Evolutionary conservation across 2,329 filamentous ascomycete genomes (phyloP).

Genomic region (Knufia fluminis): DNA sequence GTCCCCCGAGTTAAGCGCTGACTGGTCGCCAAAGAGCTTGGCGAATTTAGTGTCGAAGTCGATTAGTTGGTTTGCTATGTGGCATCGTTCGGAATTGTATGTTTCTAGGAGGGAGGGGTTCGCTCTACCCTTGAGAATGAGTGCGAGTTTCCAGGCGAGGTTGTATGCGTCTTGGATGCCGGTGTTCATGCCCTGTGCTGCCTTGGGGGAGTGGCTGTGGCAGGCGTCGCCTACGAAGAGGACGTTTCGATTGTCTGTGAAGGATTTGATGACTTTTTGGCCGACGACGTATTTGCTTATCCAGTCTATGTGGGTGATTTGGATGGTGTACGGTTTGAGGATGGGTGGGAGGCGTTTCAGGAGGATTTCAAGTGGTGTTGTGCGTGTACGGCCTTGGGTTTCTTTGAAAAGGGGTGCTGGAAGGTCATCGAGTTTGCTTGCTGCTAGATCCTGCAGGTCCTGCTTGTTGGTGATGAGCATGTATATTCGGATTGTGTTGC

Average conservation of each 20-base stretch:
- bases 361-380: constrained; percentile 52
- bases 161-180: constrained; percentile 59
- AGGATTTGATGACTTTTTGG: constrained; percentile 52
- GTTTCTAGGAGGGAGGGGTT: constrained; percentile 39
- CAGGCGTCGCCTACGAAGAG: constrained; percentile 64
- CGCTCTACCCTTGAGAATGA: constrained; percentile 38
- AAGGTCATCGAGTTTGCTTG: no score
- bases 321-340: constrained; percentile 56
- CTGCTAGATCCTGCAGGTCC: no score
- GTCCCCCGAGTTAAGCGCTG: no score
- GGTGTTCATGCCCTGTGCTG: constrained; percentile 64
- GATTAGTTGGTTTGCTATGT: constrained; percentile 58
- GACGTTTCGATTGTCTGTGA: constrained; percentile 45
- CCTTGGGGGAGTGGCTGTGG: constrained; percentile 49
- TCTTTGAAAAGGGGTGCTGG: no score
- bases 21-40: neutral
- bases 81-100: constrained; percentile 46
- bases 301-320: constrained; percentile 57
- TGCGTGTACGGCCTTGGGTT: constrained; percentile 36
- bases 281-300: constrained; percentile 62
- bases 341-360: constrained; percentile 55
- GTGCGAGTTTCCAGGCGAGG: constrained; percentile 48
- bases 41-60: constrained; percentile 45
- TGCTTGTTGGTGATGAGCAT: no score
- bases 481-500: no score